phyloP scores from a whole-genome alignment of 768 basidiomycete species.

The Mycena galericulata region DNA sequence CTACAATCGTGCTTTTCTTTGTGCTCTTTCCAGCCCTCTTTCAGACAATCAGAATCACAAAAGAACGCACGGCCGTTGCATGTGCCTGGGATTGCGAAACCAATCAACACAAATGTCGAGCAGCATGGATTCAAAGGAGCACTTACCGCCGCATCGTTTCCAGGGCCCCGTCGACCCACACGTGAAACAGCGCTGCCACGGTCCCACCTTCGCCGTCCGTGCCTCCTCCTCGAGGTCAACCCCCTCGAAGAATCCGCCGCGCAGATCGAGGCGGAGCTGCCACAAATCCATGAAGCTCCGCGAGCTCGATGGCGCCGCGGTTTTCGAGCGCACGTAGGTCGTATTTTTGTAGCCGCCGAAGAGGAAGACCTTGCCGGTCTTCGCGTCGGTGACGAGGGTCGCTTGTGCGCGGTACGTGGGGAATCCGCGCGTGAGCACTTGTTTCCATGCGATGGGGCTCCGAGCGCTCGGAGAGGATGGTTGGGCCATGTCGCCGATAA shows the following conservation, averaged over 20 bases:
- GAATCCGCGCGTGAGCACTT: constrained; percentile 55
- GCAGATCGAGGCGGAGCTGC: neutral
- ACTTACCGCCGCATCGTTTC: constrained; percentile 55
- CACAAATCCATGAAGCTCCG: neutral
- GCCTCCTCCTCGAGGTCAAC: constrained; percentile 53
- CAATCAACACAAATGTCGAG: too few relatives aligned
- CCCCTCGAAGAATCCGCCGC: constrained; percentile 34
- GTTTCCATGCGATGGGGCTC: constrained; percentile 44
- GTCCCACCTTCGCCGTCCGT: constrained; percentile 50
- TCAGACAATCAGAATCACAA: constrained; percentile 42
- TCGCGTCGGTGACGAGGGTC: constrained; percentile 47
- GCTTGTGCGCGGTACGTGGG: constrained; percentile 54
- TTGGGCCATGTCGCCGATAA: constrained; percentile 41
- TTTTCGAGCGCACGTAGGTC: constrained; percentile 48
- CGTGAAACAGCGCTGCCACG: constrained; percentile 54
- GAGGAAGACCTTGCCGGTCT: constrained; percentile 51
- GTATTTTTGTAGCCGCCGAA: constrained; percentile 56
- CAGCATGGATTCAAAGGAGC: too few relatives aligned
- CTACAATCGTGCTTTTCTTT: constrained; percentile 40
- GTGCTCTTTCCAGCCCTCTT: constrained; percentile 49
- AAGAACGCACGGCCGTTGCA: constrained; percentile 43
- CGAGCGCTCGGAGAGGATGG: constrained; percentile 9
- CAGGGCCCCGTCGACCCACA: constrained; percentile 52
- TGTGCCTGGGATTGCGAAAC: too few relatives aligned
- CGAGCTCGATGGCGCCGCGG: constrained; percentile 13